Conservation (phyloP, 2,329 filamentous ascomycete genomes). For the Ceratocystis smalleyi region DNA sequence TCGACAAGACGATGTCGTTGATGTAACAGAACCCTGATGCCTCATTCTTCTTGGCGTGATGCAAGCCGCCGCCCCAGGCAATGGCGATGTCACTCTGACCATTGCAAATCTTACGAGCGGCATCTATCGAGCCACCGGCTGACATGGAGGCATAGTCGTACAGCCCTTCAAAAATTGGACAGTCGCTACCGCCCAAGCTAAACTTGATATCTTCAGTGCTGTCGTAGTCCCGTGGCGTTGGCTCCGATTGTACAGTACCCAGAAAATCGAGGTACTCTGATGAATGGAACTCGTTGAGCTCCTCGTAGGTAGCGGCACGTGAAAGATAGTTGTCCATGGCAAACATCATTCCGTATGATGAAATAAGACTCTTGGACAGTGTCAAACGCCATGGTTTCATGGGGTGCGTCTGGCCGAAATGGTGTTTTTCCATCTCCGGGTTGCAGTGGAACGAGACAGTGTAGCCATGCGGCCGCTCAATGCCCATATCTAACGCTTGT, state of each 20-base stretch:
- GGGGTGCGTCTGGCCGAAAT: constrained; percentile 91
- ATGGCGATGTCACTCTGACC: constrained; percentile 88
- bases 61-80: constrained; percentile 91
- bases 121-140: constrained; percentile 77
- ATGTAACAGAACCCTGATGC: constrained; percentile 97
- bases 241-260: constrained; percentile 50
- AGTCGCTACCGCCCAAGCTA: constrained; percentile 83
- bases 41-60: constrained; percentile 89
- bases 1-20: constrained; percentile 92
- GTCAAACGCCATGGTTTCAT: constrained; percentile 99
- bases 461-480: constrained; percentile 69
- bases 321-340: constrained; percentile 91
- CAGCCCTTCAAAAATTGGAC: constrained; percentile 88
- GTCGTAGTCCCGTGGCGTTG: constrained; percentile 49
- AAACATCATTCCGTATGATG: constrained; percentile 88
- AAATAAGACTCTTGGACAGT: constrained; percentile 84
- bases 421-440: constrained; percentile 84
- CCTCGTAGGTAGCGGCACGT: constrained; percentile 69
- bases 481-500: constrained; percentile 46
- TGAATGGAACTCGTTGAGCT: constrained; percentile 75
- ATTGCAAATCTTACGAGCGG: constrained; percentile 74
- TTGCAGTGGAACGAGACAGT: constrained; percentile 94
- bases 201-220: constrained; percentile 52
- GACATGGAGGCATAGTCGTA: constrained; percentile 94
- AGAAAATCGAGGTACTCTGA: constrained; percentile 85